Evolutionary conservation across 129 eudicot species (phyloP).

Genomic region (Sambucus nigra): DNA sequence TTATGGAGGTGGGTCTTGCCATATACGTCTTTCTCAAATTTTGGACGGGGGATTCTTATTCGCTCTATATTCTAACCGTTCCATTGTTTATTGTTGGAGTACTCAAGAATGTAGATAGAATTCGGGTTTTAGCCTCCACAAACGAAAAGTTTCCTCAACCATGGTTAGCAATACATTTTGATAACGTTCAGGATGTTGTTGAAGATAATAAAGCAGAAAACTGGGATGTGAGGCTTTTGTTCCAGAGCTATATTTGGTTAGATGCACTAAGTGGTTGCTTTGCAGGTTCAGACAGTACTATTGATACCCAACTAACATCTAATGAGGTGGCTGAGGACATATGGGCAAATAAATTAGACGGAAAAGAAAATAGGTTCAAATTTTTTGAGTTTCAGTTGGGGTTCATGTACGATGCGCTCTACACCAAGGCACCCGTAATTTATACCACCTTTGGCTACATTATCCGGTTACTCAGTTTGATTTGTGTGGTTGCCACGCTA

Average conservation of each 20-base stretch:
- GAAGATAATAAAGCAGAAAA: not conserved
- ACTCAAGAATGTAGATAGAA: not conserved
- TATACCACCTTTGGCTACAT: not conserved
- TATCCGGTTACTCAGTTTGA: not conserved
- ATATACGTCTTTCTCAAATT: not conserved
- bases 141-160: not conserved
- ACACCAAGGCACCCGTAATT: not conserved
- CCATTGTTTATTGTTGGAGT: not conserved
- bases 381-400: not conserved
- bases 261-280: not conserved
- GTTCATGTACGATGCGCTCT: not conserved
- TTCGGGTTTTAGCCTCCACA: not conserved
- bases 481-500: not conserved
- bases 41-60: not conserved
- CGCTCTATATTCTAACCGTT: not conserved
- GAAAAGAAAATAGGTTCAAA: not conserved
- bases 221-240: not conserved
- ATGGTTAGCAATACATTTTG: not conserved
- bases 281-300: not conserved
- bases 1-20: not conserved
- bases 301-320: not conserved
- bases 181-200: not conserved
- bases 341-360: not conserved
- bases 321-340: not conserved
- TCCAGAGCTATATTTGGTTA: not conserved